A percentile compares a stretch with the other conserved stretches of the same genome.
phyloP scores from a whole-genome alignment of 2,329 filamentous ascomycete genomes.

The Macrophomina phaseolina region DNA sequence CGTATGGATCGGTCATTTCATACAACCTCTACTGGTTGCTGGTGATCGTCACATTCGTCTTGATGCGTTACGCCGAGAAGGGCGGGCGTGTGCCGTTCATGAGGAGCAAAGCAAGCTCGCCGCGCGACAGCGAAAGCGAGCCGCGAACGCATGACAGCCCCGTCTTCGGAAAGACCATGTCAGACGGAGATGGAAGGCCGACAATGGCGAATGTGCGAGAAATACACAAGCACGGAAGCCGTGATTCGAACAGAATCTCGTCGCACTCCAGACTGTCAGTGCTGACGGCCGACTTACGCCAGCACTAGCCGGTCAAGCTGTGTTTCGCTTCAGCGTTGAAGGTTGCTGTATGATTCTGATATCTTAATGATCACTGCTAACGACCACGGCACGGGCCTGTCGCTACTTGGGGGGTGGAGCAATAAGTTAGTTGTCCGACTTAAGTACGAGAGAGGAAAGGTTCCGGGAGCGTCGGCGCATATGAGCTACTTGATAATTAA shows the following conservation, averaged over 20 bases:
- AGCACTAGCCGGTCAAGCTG: background rate
- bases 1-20: conserved; percentile 82
- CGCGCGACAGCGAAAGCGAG: conserved; percentile 10
- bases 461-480: background rate
- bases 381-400: background rate
- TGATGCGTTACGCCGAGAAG: conserved; percentile 71
- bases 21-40: conserved; percentile 89
- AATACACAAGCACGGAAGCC: conserved; percentile 9
- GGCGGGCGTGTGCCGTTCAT: conserved; percentile 56
- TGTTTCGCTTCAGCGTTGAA: background rate
- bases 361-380: background rate
- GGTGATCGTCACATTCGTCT: conserved; percentile 68
- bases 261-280: conserved; percentile 14
- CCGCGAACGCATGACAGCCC: background rate
- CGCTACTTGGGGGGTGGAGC: background rate
- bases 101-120: conserved; percentile 7
- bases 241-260: conserved; percentile 13
- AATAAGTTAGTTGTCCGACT: conserved; percentile 5
- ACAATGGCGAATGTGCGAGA: conserved; percentile 20
- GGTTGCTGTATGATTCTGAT: background rate
- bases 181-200: background rate
- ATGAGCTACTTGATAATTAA: background rate
- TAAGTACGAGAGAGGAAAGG: background rate
- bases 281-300: conserved; percentile 9
- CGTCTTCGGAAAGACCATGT: background rate